A percentile compares a stretch with the other conserved stretches of the same genome.
Evolutionary conservation across 352 stramenopile genomes (phyloP).

Genomic region (Globisporangium sylvaticum): DNA sequence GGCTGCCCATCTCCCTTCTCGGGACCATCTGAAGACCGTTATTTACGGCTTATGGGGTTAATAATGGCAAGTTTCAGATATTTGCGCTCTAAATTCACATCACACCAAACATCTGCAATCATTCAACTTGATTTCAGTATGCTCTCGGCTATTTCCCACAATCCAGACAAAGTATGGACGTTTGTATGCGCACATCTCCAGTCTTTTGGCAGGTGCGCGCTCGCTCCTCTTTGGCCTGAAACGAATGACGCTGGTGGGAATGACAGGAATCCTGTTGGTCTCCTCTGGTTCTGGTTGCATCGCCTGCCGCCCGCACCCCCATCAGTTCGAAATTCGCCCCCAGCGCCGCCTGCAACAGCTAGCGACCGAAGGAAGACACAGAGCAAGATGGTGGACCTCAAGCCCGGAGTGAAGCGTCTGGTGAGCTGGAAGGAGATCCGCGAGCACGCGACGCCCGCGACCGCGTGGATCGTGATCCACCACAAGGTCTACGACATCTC

Average conservation of each 20-base stretch:
- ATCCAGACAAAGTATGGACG: background rate
- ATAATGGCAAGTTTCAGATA: background rate
- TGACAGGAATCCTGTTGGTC: background rate
- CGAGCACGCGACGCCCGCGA: conserved; percentile 69
- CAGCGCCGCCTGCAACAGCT: background rate
- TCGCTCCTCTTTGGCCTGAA: background rate
- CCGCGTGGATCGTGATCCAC: conserved; percentile 89
- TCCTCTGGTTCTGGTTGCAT: background rate
- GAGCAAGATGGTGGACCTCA: conserved; percentile 57
- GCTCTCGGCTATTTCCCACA: background rate
- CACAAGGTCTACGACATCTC: conserved; percentile 91
- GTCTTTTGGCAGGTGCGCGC: background rate
- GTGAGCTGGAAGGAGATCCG: conserved; percentile 78
- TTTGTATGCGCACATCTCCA: background rate
- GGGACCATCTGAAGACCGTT: background rate
- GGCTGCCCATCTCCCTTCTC: background rate
- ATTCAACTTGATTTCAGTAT: background rate
- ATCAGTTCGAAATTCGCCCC: conserved; percentile 5
- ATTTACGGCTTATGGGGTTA: background rate
- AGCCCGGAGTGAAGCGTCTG: conserved; percentile 43
- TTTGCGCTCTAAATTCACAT: background rate
- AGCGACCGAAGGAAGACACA: background rate
- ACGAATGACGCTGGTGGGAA: background rate
- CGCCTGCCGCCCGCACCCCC: background rate
- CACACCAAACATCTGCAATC: background rate